Conservation (phyloP, 2,329 filamentous ascomycete species). For the Fusarium neocosmosporiellum region DNA sequence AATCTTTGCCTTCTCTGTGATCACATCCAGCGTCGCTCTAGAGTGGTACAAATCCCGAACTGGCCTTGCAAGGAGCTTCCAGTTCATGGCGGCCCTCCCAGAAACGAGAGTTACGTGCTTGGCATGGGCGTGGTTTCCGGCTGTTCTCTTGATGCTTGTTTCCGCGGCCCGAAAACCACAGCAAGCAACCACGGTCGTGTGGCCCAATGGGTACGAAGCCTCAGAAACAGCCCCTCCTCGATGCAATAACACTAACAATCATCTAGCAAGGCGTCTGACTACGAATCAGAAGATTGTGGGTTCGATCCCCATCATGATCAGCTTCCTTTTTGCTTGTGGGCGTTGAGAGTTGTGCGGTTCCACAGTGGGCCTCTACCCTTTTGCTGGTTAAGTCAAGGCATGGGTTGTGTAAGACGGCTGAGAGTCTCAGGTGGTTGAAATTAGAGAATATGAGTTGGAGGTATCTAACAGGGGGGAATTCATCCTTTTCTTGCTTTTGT, state of each 20-base stretch:
- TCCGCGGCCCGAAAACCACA: background rate
- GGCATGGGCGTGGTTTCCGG: background rate
- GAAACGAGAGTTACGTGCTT: background rate
- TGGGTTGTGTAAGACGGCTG: background rate
- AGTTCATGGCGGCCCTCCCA: background rate
- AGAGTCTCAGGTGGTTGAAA: background rate
- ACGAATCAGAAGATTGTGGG: constrained; percentile 1
- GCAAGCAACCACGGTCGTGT: background rate
- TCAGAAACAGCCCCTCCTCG: background rate
- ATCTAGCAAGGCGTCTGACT: background rate
- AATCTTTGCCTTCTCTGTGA: background rate
- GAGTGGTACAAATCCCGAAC: background rate
- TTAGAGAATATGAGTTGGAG: background rate
- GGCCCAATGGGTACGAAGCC: background rate
- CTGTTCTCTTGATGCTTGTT: background rate
- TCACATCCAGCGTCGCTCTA: background rate
- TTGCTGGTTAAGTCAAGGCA: background rate
- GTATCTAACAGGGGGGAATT: background rate
- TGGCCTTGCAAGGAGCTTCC: background rate
- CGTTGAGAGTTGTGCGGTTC: background rate
- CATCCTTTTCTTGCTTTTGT: too few species aligned
- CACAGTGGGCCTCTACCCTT: background rate
- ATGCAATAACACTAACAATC: background rate
- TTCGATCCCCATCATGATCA: constrained; percentile 1
- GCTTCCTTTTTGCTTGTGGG: background rate